Evolutionary conservation across 2,329 filamentous ascomycete genomes (phyloP).

Genomic region (Elsinoe ampelina): DNA sequence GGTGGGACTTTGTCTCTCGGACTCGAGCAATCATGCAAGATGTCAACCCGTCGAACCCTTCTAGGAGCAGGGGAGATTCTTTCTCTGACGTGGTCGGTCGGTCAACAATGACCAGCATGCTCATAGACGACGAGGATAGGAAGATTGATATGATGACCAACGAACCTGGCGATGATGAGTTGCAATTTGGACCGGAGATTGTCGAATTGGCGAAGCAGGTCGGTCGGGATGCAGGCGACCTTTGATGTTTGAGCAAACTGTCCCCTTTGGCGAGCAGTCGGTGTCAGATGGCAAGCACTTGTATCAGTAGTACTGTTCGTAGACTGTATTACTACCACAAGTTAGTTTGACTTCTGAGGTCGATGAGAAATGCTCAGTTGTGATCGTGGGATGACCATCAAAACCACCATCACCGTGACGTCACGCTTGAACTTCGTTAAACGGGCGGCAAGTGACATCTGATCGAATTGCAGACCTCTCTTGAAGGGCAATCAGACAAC

Average conservation of each 20-base stretch:
- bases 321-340: too few species aligned
- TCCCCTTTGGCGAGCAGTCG: too few species aligned
- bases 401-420: not conserved
- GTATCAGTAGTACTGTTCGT: too few species aligned
- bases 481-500: too few species aligned
- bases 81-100: not conserved
- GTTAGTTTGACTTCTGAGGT: too few species aligned
- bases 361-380: not conserved
- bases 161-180: not conserved
- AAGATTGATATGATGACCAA: slow-evolving; percentile 11
- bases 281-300: too few species aligned
- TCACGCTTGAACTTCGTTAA: not conserved
- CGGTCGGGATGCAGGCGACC: not conserved
- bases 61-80: not conserved
- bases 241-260: not conserved
- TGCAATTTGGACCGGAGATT: not conserved
- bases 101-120: slow-evolving; percentile 8
- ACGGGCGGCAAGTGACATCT: not conserved
- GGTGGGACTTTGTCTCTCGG: slow-evolving; percentile 3
- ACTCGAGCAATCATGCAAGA: not conserved
- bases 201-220: slow-evolving; percentile 5
- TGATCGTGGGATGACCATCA: not conserved
- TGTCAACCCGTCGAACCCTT: not conserved
- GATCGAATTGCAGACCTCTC: too few species aligned
- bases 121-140: slow-evolving; percentile 5